Evolutionary conservation across 2,329 filamentous ascomycete species (phyloP), one percentile per base, ranked within the genome.

Genomic region (Cyphellophora attinorum): DNA sequence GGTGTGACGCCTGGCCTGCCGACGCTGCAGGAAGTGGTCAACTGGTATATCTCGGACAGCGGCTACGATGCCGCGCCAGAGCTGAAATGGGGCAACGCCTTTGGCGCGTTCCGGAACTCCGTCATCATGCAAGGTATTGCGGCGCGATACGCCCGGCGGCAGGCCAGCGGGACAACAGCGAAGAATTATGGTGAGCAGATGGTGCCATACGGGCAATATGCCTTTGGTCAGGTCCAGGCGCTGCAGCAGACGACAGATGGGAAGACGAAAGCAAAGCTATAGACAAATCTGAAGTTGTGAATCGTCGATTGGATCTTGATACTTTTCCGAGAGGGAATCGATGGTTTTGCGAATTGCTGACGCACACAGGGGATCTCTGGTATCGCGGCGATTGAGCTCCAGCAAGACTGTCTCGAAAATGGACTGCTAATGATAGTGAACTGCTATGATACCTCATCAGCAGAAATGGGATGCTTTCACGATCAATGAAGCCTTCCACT

Each of bases 151-250:
- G 89, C 91, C 17, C 62, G 73, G 32, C 67, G 88, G 30, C 88
- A 95, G 69, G 89, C 89, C 23, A 94, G 85, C 60, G 93, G 85
- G 57, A 81, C 76, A 38, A 74, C 81, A 55, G 91, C 91, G 5
- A 72, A 68, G 48, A 70, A 77, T 27, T 84, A 93, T 59, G 85
- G 71, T 2, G 64, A 63, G 36, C 73, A 75, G 56, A 78, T 83
- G 61, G 69, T 65, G 29, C 78, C 82, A 14, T 74, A 89, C 65
- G 86, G 81, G 0, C 70, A 85, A 58, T 68, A 81, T 49, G 84
- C 85, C 5, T 95, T 86, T 85, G 66, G 70, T 38, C 60, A 85
- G 48, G 79, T 88, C 38, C 57, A 71, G 50, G 59, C 64, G 47
- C 62, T 68, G 37, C 66, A 46, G 51, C 32, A 46, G 31, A 33